A percentile compares a stretch with the other conserved stretches of the same genome.
Conservation (phyloP, 176 grass and related monocot species). For the Raddia distichophylla region DNA sequence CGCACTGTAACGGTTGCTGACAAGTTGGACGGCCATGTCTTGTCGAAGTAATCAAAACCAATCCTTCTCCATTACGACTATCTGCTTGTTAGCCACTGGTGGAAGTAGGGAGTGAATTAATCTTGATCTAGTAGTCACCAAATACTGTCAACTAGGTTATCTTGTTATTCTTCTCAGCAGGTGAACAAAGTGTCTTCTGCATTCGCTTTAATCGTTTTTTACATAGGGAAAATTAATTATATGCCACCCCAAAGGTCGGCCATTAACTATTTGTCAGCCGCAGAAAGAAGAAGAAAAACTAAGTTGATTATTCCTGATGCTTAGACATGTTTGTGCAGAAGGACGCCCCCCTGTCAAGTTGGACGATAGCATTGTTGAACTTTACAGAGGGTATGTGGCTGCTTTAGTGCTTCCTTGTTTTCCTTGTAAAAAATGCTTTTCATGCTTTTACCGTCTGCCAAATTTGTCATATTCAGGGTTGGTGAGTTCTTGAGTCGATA, state of each 20-base stretch:
- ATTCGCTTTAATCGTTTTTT: neutral
- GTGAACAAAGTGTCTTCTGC: neutral
- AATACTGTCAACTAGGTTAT: too few relatives aligned
- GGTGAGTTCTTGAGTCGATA: conserved; percentile 77
- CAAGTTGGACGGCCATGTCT: too few relatives aligned
- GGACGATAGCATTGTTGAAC: conserved; percentile 57
- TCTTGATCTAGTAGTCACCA: too few relatives aligned
- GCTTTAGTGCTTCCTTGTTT: neutral
- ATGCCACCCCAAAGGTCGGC: too few relatives aligned
- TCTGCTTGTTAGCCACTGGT: too few relatives aligned
- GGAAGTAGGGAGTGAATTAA: too few relatives aligned
- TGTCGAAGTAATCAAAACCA: too few relatives aligned
- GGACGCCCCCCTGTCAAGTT: conserved; percentile 59
- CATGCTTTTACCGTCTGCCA: neutral
- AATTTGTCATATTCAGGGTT: conserved; percentile 57
- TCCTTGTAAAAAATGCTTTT: neutral
- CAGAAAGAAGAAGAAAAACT: neutral
- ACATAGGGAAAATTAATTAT: too few relatives aligned
- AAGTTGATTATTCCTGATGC: conserved; percentile 7
- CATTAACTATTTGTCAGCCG: too few relatives aligned
- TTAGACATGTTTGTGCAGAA: conserved; percentile 48
- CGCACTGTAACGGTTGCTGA: too few relatives aligned
- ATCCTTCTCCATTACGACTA: too few relatives aligned
- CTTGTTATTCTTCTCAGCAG: too few relatives aligned
- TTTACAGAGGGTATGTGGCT: conserved; percentile 66